Percentiles rank a stretch among this genome's conserved stretches.
Conservation (phyloP, 176 grass and related monocot species). For the Thalia dealbata region DNA sequence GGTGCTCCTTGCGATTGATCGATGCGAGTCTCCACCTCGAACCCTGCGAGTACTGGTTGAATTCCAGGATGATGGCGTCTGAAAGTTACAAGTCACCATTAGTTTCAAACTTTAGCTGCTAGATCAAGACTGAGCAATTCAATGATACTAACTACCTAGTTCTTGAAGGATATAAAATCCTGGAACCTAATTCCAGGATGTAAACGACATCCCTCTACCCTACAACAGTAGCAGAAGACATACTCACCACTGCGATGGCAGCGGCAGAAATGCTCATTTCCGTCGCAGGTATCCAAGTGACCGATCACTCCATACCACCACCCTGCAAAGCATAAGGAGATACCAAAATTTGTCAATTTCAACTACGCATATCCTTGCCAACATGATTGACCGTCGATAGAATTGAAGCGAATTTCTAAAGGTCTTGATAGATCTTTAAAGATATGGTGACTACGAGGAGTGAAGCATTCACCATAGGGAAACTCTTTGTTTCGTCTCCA, state of each 20-base stretch:
- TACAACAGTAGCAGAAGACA: not conserved
- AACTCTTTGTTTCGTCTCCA: slow-evolving; percentile 98
- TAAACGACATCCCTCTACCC: not conserved
- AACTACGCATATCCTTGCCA: no score
- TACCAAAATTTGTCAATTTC: not conserved
- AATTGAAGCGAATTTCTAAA: no score
- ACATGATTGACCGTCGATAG: no score
- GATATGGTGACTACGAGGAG: not conserved
- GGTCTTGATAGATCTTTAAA: no score
- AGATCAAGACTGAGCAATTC: no score
- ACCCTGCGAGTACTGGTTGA: slow-evolving; percentile 76
- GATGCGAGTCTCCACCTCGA: slow-evolving; percentile 75
- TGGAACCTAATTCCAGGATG: not conserved
- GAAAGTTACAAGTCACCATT: slow-evolving; percentile 2
- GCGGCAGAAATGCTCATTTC: slow-evolving; percentile 30
- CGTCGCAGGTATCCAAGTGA: slow-evolving; percentile 80
- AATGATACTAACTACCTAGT: no score
- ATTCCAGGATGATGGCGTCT: slow-evolving; percentile 64
- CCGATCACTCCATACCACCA: slow-evolving; percentile 99
- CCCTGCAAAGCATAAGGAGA: slow-evolving; percentile 51
- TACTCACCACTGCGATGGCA: slow-evolving; percentile 5
- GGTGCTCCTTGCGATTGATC: slow-evolving; percentile 54
- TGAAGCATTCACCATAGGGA: slow-evolving; percentile 60
- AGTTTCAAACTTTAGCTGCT: not conserved
- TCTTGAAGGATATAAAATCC: no score